Base-by-base conservation (phyloP, 2,329 filamentous ascomycete species). In the Talaromyces sp. region DNA sequence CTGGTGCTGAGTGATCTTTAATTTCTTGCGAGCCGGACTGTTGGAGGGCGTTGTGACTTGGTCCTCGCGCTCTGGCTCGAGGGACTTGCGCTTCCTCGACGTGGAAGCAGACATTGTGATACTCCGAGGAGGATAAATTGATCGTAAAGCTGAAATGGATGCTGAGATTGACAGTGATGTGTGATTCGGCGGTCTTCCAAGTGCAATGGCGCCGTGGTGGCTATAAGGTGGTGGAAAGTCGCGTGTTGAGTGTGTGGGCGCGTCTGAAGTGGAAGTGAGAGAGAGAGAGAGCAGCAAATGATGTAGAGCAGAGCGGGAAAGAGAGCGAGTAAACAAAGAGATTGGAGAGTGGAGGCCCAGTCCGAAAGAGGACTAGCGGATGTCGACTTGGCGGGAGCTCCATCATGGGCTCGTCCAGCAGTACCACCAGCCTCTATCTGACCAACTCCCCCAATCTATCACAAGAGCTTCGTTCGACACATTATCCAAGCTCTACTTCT, bases 1-100 rank as follows among this genome's bases (percentile, higher is more conserved):
- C 74, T 96, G 91, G 44, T 82, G 82, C 62, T 85, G 74, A 2
- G 86, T 87, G 66, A 93, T 84, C 48, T 83, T 85, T 64, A 84
- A 77, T 70, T 79, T 82, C 77, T 84, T 89, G 76, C 84, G 88
- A 61, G 84, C 82, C 1, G 88, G 88, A 70, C 86, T 89, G 73
- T 79, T 73, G 33, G 71, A 74, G 8, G 80, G 79, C 23, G 79
- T 79, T 65, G 69, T 73, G 60, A 72, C 76, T 55, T 74, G 60
- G 80, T 80, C 64, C 64, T 76, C 71, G 61, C 61, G 59, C 55
- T 72, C 69, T 61, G 69, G 69, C 52, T 76, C 73, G 55, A 71
- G 70, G 37, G 76, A 76, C 67, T 79, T 80, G 63, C 75, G 72
- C 67, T 78, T 81, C 57, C 71, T 68, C 31, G 72, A 57, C 12